phyloP scores from a whole-genome alignment of 441 rosid species.

The Aleurites moluccanus region DNA sequence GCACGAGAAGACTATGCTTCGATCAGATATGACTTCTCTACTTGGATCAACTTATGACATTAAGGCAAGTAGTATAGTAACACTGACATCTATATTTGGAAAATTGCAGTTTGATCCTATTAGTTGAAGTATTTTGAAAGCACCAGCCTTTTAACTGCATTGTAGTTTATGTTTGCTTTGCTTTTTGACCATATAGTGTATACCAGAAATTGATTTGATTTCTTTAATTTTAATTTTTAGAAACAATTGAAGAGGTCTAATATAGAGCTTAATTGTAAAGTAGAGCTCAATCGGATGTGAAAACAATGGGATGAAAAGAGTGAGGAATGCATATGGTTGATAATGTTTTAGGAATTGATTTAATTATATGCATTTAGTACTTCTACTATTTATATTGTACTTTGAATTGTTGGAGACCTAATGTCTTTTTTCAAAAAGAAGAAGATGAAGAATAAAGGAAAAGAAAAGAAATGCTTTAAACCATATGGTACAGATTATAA shows the following conservation, averaged over 20 bases:
- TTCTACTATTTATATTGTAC: not conserved
- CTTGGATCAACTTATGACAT: slow-evolving; percentile 32
- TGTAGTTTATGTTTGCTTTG: not conserved
- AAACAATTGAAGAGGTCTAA: not conserved
- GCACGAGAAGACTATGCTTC: slow-evolving; percentile 34
- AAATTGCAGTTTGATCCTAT: not conserved
- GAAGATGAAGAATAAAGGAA: not conserved
- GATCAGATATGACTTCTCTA: slow-evolving; percentile 44
- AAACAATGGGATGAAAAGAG: not conserved
- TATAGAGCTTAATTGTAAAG: not conserved
- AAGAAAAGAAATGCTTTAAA: not conserved
- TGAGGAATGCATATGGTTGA: not conserved
- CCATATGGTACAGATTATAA: not conserved
- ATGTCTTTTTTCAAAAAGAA: not conserved
- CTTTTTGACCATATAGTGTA: not conserved
- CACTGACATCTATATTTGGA: not conserved
- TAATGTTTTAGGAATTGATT: not conserved
- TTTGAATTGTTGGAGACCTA: not conserved
- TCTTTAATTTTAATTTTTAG: not conserved
- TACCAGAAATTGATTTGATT: not conserved
- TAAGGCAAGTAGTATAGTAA: slow-evolving; percentile 36
- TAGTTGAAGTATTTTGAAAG: not conserved
- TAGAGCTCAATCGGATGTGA: not conserved
- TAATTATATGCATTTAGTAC: not conserved
- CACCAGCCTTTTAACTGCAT: not conserved